A percentile compares a stretch with the other conserved stretches of the same genome.
Evolutionary conservation across 192 early-diverging fungal species (phyloP).

Genomic region (Piromyces finnis): DNA sequence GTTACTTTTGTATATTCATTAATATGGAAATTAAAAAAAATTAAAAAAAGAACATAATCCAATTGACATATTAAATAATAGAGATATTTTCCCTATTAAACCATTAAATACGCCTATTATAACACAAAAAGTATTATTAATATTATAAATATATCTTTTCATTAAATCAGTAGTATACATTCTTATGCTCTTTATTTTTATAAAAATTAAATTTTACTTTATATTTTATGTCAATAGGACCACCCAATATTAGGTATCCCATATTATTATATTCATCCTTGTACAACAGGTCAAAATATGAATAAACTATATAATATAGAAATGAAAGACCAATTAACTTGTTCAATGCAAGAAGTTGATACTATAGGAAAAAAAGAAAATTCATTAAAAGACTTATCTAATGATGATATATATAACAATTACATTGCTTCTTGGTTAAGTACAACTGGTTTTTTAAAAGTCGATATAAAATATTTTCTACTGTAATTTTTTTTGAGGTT

Average conservation of each 20-base stretch:
- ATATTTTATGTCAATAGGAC: neutral
- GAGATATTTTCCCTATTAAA: neutral
- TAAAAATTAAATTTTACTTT: no score
- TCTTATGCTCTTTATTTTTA: no score
- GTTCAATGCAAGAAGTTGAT: neutral
- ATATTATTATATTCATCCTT: neutral
- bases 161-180: no score
- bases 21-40: no score
- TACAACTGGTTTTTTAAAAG: neutral
- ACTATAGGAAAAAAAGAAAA: neutral
- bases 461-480: neutral
- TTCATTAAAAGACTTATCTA: neutral
- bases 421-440: neutral
- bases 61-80: neutral
- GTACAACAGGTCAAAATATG: neutral
- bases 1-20: no score
- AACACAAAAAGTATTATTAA: neutral
- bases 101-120: neutral
- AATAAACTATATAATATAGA: neutral
- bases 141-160: no score
- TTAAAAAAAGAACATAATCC: neutral
- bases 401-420: neutral
- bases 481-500: no score
- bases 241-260: neutral
- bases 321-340: neutral